Percentiles rank a stretch among this genome's conserved stretches.
These are phyloP conservation scores for Pyracantha coccinea DNA, from an alignment of 331 rosid genomes.

Conservation along the genomic window DNA sequence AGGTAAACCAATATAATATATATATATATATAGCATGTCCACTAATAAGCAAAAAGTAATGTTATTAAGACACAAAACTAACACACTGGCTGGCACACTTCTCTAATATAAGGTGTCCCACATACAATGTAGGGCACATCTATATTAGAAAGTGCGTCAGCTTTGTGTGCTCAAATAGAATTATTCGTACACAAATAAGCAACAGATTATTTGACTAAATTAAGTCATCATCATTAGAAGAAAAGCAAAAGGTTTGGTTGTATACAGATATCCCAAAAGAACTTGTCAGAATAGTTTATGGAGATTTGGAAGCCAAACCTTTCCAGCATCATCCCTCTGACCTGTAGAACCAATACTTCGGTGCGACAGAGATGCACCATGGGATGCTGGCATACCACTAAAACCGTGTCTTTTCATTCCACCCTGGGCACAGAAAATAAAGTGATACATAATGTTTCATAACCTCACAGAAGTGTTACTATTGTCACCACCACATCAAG, in stretches of 20 bases:
- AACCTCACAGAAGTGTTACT: background rate
- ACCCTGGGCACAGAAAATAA: conserved; percentile 45
- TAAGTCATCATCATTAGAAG: background rate
- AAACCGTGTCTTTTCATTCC: conserved; percentile 48
- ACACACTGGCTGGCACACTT: background rate
- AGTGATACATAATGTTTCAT: background rate
- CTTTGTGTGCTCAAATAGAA: background rate
- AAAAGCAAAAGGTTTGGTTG: background rate
- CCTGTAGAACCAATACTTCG: conserved; percentile 73
- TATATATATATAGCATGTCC: background rate
- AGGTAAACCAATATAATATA: background rate
- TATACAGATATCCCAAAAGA: background rate
- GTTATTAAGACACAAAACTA: background rate
- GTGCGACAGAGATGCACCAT: conserved; percentile 61
- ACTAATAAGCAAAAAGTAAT: background rate
- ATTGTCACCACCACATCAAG: background rate
- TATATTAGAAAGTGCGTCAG: background rate
- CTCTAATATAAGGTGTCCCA: background rate
- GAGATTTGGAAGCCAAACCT: conserved; percentile 30
- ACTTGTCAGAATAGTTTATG: background rate
- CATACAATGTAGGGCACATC: background rate
- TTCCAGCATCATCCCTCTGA: conserved; percentile 65
- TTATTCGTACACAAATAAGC: background rate
- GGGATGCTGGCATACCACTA: conserved; percentile 69
- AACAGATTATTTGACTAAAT: background rate